Conservation (phyloP, 2,329 filamentous ascomycete species). For the Fusarium nodosum region DNA sequence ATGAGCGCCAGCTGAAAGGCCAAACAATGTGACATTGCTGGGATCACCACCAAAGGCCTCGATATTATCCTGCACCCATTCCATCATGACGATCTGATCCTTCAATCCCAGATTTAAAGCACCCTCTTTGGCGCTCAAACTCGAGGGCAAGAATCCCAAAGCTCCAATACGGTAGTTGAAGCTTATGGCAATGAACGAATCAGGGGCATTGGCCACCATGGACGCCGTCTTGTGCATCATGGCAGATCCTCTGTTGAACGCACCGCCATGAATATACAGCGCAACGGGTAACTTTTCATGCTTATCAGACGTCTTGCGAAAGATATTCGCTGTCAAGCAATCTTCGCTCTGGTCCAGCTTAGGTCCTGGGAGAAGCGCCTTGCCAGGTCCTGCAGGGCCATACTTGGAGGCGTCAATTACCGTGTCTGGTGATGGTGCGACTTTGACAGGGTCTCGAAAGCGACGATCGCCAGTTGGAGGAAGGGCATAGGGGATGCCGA, state of each 20-base stretch:
- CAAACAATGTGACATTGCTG: constrained; percentile 56
- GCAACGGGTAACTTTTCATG: constrained; percentile 58
- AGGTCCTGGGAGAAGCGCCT: constrained; percentile 42
- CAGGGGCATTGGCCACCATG: constrained; percentile 68
- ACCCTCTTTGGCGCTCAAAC: constrained; percentile 62
- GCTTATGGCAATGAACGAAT: constrained; percentile 64
- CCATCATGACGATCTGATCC: constrained; percentile 65
- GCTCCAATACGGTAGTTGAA: constrained; percentile 68
- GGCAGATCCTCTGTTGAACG: constrained; percentile 61
- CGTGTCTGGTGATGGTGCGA: constrained; percentile 47
- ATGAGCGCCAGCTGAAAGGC: constrained; percentile 64
- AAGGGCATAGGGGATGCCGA: constrained; percentile 64
- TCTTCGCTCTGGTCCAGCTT: constrained; percentile 60
- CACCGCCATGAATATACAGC: constrained; percentile 69
- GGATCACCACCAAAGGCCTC: constrained; percentile 66
- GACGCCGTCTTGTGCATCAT: constrained; percentile 71
- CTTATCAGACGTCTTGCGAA: constrained; percentile 54
- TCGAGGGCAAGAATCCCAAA: constrained; percentile 73
- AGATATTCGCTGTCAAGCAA: constrained; percentile 69
- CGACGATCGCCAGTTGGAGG: constrained; percentile 62
- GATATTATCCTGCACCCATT: constrained; percentile 70
- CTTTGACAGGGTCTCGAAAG: constrained; percentile 56
- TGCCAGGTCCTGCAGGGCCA: constrained; percentile 52
- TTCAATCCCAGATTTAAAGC: constrained; percentile 67
- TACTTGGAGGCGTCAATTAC: constrained; percentile 55